These are phyloP conservation scores for Silene uniflora DNA, from an alignment of 148 eudicot species.

Conservation along the genomic window DNA sequence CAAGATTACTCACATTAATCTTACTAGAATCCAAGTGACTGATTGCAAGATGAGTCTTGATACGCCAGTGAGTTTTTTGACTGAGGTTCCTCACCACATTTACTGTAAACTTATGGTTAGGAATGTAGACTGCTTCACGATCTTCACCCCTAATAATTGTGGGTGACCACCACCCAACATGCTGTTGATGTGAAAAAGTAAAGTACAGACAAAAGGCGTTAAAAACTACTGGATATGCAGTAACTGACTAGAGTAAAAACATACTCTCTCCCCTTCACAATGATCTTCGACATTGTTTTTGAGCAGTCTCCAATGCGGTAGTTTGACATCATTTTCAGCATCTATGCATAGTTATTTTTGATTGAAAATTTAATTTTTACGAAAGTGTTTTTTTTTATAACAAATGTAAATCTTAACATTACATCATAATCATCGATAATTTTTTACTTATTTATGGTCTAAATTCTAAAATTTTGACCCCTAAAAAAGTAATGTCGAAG, in stretches of 20 bases:
- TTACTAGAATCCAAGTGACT: conserved; percentile 84
- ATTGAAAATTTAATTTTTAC: no score
- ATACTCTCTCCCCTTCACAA: not conserved
- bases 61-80: conserved; percentile 95
- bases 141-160: conserved; percentile 91
- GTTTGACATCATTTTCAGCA: no score
- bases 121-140: conserved; percentile 94
- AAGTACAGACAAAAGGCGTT: not conserved
- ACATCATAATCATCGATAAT: no score
- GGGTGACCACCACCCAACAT: conserved; percentile 99
- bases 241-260: not conserved
- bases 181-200: conserved; percentile 40
- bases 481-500: no score
- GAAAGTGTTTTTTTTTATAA: no score
- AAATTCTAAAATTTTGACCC: no score
- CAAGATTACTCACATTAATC: conserved; percentile 59
- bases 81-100: conserved; percentile 86
- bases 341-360: no score
- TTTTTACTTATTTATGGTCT: no score
- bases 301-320: no score
- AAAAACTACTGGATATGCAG: not conserved
- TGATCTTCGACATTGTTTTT: no score
- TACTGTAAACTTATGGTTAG: conserved; percentile 88
- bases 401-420: no score
- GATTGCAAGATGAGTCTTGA: conserved; percentile 84